Percentiles rank a stretch among this genome's conserved stretches.
Evolutionary conservation across 257 asterid species (phyloP).

Genomic region (Parsonsia alboflavescens): DNA sequence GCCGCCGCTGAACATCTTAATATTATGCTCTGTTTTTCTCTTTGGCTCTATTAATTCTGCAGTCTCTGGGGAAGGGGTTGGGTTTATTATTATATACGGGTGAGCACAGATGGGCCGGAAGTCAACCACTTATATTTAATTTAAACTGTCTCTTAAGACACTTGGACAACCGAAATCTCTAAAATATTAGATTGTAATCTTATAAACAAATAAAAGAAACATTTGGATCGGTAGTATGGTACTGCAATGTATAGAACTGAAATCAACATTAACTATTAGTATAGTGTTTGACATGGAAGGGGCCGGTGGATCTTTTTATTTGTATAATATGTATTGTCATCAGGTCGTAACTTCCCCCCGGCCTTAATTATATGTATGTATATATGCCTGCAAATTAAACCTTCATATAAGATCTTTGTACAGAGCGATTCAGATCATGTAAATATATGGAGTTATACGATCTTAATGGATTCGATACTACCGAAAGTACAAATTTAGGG

Average conservation of each 20-base stretch:
- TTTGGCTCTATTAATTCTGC: not conserved
- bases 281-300: not conserved
- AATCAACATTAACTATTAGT: not conserved
- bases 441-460: too few species aligned
- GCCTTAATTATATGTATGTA: not conserved
- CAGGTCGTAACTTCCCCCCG: not conserved
- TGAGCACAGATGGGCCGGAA: conserved; percentile 21
- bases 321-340: too few species aligned
- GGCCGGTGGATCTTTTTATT: not conserved
- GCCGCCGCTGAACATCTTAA: conserved; percentile 35
- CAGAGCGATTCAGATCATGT: not conserved
- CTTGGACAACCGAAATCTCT: conserved; percentile 28
- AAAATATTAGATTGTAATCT: conserved; percentile 32
- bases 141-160: conserved; percentile 2
- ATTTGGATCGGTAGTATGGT: not conserved
- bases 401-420: not conserved
- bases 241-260: conserved; percentile 7
- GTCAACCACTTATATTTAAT: conserved; percentile 36
- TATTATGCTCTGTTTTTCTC: not conserved
- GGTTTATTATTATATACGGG: conserved; percentile 32
- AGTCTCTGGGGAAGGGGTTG: too few species aligned
- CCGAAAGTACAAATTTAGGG: too few species aligned
- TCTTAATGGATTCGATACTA: not conserved
- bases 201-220: not conserved
- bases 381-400: not conserved